Evolutionary conservation across 1,139 yeast genomes (phyloP).

Genomic region (Saccharomyces hybrid): DNA sequence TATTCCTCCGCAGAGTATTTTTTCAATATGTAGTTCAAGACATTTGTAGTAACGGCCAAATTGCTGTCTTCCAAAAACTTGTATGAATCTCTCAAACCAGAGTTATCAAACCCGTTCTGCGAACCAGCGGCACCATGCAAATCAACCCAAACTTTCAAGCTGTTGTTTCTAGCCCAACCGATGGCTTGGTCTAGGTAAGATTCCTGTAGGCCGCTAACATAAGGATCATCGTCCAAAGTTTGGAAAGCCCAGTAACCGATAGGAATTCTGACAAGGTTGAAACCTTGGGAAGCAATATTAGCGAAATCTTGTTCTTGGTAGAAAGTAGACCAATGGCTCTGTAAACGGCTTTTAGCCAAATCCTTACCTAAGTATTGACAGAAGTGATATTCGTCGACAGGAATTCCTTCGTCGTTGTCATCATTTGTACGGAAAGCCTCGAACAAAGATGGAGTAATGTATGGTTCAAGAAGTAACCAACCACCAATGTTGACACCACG

Average conservation of each 20-base stretch:
- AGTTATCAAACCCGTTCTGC: slow-evolving; percentile 93
- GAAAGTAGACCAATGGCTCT: slow-evolving; percentile 74
- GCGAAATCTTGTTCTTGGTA: slow-evolving; percentile 65
- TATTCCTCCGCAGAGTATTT: slow-evolving; percentile 63
- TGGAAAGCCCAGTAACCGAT: slow-evolving; percentile 95
- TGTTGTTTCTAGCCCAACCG: slow-evolving; percentile 58
- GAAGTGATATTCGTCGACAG: slow-evolving; percentile 81
- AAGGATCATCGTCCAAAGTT: slow-evolving; percentile 62
- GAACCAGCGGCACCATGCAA: slow-evolving; percentile 97
- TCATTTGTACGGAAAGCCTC: slow-evolving; percentile 34
- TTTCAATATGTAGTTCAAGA: slow-evolving; percentile 35
- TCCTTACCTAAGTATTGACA: slow-evolving; percentile 55
- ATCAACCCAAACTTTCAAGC: slow-evolving; percentile 80
- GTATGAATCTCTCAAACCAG: slow-evolving; percentile 67
- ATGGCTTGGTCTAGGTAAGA: slow-evolving; percentile 66
- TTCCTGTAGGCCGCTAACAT: slow-evolving; percentile 80
- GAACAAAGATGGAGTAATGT: slow-evolving; percentile 77
- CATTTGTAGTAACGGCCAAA: slow-evolving; percentile 31
- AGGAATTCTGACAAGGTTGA: slow-evolving; percentile 84
- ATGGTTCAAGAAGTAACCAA: slow-evolving; percentile 85
- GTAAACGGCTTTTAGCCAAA: slow-evolving; percentile 44
- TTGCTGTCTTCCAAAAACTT: slow-evolving; percentile 52
- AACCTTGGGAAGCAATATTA: slow-evolving; percentile 55
- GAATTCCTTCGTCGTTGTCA: slow-evolving; percentile 38
- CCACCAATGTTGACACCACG: slow-evolving; percentile 87